Evolutionary conservation across 192 early-diverging fungal genomes (phyloP).

Genomic region (Backusella tarrabulga): DNA sequence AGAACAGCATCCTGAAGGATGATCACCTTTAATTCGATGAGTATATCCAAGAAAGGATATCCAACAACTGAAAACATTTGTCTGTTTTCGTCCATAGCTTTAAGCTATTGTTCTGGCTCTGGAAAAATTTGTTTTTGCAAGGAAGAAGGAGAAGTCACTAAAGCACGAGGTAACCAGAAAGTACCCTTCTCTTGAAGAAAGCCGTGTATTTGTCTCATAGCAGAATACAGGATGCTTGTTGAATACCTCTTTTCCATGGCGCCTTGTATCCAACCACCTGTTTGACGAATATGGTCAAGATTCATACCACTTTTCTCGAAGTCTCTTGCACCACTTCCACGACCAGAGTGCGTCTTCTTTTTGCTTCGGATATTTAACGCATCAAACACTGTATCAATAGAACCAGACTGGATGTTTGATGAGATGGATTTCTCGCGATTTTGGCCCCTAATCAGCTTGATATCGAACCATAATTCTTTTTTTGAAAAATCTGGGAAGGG

Average conservation of each 20-base stretch:
- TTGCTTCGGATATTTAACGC: neutral
- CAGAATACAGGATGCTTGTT: neutral
- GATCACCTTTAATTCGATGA: no score
- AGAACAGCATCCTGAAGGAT: no score
- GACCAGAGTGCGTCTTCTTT: neutral
- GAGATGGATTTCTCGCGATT: neutral
- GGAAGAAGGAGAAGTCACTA: neutral
- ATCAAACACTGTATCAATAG: neutral
- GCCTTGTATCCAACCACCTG: neutral
- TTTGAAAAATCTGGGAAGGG: neutral
- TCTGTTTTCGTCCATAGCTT: no score
- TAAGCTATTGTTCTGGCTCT: neutral
- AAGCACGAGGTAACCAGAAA: neutral
- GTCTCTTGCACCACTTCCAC: neutral
- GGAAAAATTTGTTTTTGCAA: neutral
- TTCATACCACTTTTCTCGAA: neutral
- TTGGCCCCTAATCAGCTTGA: neutral
- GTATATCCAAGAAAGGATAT: no score
- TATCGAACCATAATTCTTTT: neutral
- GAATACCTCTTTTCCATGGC: neutral
- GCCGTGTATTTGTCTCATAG: neutral
- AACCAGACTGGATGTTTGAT: neutral
- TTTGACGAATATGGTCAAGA: neutral
- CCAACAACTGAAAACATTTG: no score
- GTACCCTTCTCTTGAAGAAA: neutral